Conservation (phyloP, 2,329 filamentous ascomycete species). For the Calonectria ilicicola region DNA sequence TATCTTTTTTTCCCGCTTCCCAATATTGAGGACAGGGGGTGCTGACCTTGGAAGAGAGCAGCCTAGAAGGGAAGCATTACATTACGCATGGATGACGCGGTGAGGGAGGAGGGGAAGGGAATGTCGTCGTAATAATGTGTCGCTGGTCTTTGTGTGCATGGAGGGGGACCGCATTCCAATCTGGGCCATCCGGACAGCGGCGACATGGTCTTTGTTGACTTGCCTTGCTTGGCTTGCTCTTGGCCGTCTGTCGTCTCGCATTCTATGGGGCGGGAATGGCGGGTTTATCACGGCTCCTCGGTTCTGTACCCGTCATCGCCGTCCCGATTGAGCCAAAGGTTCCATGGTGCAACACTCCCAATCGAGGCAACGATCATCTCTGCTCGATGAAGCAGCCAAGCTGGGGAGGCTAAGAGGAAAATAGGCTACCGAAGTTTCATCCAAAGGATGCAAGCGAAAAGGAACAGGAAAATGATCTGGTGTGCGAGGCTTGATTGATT, state of each 20-base stretch:
- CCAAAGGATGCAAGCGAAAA: conserved; percentile 2
- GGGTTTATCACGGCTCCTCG: neutral
- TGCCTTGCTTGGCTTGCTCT: no score
- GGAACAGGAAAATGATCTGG: conserved; percentile 14
- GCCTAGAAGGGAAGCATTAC: neutral
- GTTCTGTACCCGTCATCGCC: neutral
- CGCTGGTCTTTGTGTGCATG: neutral
- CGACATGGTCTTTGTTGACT: neutral
- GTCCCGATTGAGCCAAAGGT: neutral
- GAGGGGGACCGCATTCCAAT: neutral
- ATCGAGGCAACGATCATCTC: conserved; percentile 1
- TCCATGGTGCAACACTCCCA: neutral
- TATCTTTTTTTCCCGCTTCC: neutral
- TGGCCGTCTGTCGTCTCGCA: neutral
- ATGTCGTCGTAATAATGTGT: neutral
- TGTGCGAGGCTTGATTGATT: neutral
- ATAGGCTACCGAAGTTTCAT: conserved; percentile 2
- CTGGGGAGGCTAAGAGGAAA: neutral
- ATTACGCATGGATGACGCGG: conserved; percentile 4
- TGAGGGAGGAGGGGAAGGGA: neutral
- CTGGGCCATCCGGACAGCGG: neutral
- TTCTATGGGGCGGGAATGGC: neutral
- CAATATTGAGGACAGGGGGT: neutral
- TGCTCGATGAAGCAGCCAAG: neutral
- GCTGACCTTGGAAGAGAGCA: neutral